Conservation (phyloP, 148 eudicot genomes). For the Chenopodium formosanum region DNA sequence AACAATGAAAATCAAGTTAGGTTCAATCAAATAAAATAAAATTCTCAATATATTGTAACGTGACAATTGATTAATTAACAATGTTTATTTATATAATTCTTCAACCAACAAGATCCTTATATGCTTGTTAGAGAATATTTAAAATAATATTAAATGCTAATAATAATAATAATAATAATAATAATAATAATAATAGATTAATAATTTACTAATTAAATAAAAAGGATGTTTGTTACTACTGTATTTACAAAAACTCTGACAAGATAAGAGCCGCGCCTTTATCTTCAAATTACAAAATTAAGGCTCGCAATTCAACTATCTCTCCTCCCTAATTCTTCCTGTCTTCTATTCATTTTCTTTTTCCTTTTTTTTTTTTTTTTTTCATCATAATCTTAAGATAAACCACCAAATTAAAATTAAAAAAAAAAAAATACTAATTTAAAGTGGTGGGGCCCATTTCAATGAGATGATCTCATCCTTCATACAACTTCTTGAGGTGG, state of each 20-base stretch:
- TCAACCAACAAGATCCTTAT: not conserved
- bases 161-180: not conserved
- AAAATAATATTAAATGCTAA: not conserved
- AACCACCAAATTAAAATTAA: not conserved
- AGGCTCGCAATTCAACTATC: slow-evolving; percentile 1
- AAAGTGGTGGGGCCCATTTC: not conserved
- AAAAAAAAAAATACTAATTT: too few species aligned
- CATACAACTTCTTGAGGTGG: slow-evolving; percentile 33
- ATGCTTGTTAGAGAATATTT: not conserved
- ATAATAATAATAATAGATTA: not conserved
- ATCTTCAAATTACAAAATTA: slow-evolving; percentile 11
- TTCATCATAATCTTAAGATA: not conserved
- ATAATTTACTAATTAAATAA: not conserved
- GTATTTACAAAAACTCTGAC: slow-evolving; percentile 23
- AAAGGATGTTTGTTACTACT: slow-evolving; percentile 17
- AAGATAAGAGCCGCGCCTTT: slow-evolving; percentile 8
- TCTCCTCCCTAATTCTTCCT: not conserved
- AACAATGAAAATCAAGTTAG: too few species aligned
- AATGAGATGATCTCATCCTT: not conserved
- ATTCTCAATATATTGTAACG: too few species aligned
- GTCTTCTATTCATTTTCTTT: not conserved
- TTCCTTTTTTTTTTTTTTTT: not conserved
- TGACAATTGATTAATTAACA: not conserved
- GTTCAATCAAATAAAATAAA: too few species aligned
- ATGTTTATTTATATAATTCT: not conserved